Conservation (phyloP, 352 stramenopile species). For the Globisporangium alternatum region DNA sequence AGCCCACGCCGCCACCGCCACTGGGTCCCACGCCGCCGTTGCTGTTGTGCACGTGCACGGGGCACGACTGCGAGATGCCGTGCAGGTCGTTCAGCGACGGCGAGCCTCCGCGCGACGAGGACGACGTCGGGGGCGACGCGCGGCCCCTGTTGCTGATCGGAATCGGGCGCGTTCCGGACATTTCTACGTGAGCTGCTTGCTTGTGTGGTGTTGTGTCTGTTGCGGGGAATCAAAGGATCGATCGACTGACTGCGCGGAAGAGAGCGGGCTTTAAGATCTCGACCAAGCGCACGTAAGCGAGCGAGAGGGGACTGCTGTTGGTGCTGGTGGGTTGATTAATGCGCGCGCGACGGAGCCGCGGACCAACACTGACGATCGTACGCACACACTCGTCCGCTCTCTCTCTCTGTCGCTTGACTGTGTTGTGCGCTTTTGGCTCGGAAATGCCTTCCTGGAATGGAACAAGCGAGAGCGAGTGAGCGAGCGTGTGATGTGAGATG, state of each 20-base stretch:
- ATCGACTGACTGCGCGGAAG: neutral
- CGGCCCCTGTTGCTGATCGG: conserved; percentile 19
- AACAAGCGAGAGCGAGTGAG: conserved; percentile 1
- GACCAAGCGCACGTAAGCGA: neutral
- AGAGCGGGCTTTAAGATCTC: conserved; percentile 4
- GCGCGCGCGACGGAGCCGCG: neutral
- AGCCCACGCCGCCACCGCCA: conserved; percentile 14
- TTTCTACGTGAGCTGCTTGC: neutral
- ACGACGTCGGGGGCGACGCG: conserved; percentile 15
- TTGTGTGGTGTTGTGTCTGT: neutral
- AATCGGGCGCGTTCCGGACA: conserved; percentile 16
- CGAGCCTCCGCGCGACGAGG: conserved; percentile 18
- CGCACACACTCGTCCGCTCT: neutral
- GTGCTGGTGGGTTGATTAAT: neutral
- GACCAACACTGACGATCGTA: conserved; percentile 2
- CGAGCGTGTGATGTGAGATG: neutral
- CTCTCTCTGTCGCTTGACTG: neutral
- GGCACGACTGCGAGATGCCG: conserved; percentile 60
- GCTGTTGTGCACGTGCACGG: conserved; percentile 46
- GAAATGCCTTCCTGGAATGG: neutral
- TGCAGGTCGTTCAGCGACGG: conserved; percentile 20
- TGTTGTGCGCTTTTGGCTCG: conserved; percentile 2
- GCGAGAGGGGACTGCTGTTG: neutral
- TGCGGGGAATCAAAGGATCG: neutral
- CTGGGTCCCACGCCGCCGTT: conserved; percentile 11